Percentiles rank a stretch among this genome's conserved stretches.
Conservation (phyloP, 257 asterid genomes). For the Solanum paucissectum region DNA sequence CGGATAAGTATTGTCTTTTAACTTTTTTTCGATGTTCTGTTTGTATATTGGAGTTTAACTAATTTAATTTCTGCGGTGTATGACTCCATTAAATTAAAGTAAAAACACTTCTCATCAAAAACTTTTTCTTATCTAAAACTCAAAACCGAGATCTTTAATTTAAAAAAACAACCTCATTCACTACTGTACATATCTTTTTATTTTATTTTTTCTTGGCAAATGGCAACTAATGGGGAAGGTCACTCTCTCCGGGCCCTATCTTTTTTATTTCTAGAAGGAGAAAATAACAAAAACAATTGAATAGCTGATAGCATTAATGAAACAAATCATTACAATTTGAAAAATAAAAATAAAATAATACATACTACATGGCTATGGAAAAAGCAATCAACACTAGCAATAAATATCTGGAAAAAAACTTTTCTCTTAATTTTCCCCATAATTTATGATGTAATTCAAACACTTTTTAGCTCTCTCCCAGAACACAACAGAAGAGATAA, state of each 20-base stretch:
- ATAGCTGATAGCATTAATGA: not conserved
- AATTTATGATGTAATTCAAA: not conserved
- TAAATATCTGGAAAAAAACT: not conserved
- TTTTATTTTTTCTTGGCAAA: not conserved
- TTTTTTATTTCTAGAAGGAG: not conserved
- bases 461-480: not conserved
- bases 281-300: not conserved
- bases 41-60: no score
- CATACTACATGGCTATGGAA: not conserved
- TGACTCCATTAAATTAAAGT: no score
- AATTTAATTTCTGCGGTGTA: no score
- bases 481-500: not conserved
- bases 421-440: not conserved
- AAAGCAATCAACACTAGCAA: not conserved
- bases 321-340: not conserved
- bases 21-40: no score
- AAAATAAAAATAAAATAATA: not conserved
- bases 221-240: not conserved
- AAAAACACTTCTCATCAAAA: no score
- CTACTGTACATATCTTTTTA: not conserved
- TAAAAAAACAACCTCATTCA: not conserved
- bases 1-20: not conserved
- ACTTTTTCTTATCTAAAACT: fast-evolving
- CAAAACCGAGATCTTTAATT: no score
- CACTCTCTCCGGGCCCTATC: not conserved